A percentile compares a stretch with the other conserved stretches of the same genome.
Evolutionary conservation across 371 early-diverging fungal genomes (phyloP).

Genomic region (Spraguea lophii): DNA sequence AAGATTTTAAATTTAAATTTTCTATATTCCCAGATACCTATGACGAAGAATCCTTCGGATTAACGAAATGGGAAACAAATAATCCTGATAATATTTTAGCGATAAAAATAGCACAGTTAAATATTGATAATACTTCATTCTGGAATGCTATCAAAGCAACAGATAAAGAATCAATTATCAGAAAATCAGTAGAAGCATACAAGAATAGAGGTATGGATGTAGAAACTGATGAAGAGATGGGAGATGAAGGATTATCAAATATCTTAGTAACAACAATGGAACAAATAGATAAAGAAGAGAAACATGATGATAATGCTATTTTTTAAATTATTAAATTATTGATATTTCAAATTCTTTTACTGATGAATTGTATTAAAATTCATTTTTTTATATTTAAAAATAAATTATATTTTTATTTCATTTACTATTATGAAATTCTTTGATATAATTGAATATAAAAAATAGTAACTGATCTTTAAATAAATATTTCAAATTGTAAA

Average conservation of each 20-base stretch:
- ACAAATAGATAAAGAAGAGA: conserved; percentile 16
- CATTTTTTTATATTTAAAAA: too few relatives aligned
- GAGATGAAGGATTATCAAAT: conserved; percentile 35
- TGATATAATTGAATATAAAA: too few relatives aligned
- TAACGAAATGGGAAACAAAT: conserved; percentile 50
- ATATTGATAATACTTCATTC: conserved; percentile 46
- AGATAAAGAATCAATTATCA: conserved; percentile 49
- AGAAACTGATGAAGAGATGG: too few relatives aligned
- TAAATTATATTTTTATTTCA: too few relatives aligned
- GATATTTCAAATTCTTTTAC: too few relatives aligned
- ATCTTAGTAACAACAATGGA: conserved; percentile 18
- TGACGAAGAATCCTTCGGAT: conserved; percentile 47
- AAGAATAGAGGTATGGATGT: conserved; percentile 50
- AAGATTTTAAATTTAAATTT: conserved; percentile 49
- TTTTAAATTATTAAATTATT: conserved; percentile 1
- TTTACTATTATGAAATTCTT: too few relatives aligned
- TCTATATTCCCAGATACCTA: conserved; percentile 51
- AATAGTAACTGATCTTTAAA: too few relatives aligned
- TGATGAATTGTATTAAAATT: too few relatives aligned
- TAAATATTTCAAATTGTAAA: too few relatives aligned
- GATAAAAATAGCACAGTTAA: conserved; percentile 53
- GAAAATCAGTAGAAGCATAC: conserved; percentile 53
- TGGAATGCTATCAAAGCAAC: conserved; percentile 49
- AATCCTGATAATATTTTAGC: conserved; percentile 53
- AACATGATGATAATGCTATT: conserved; percentile 22